Base-by-base conservation (phyloP, 1,284 basidiomycete genomes). In the Pulveroboletus sp. region DNA sequence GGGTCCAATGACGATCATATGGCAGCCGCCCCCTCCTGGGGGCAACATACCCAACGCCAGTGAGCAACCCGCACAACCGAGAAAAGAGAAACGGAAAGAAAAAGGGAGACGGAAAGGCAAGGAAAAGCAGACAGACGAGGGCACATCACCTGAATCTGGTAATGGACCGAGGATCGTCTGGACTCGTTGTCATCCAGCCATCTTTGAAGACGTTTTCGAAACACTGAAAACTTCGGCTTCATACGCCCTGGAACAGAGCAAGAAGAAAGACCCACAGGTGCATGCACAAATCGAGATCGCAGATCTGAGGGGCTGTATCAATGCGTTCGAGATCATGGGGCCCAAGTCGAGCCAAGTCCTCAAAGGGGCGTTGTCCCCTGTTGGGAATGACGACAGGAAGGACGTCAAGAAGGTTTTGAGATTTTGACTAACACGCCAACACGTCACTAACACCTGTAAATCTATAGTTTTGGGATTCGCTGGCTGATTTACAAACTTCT, bases 281-380 rank as follows among this genome's bases (percentile, higher is more conserved):
- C 68, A 72, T 10, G 70, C 75, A 14, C 74, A 77, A 31, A 72
- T 94, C 5, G 83, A 89, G 60, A 78, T 94, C 14, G 77, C 80
- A 5, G 89, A 94, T 70, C 69, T 94, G 46, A 76, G 86, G 45
- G 83, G 83, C 5, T 80, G 86, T 47, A 67, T 94, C 33, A 92
- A 91, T 57, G 79, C 86, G 4, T 94, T 95, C 64, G 93, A 97
- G 68, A 82, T 96, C 20, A 88, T 90, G 77, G 94, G 94, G 4
- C 90, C 91, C 2, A 88, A 87, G 67, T 81, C 91, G 0, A 92
- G 83, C 56, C 88, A 91, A 65, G 82, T 95, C 10, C 72, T 96
- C 49, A 84, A 81, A 62, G 89, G 92, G 20, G 86, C 87, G 2
- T 67, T 96, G 46, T 82, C 77, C 26, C 81, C 86, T 10, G 78